Evolutionary conservation across 202 grass and related monocot species (phyloP), one percentile per base, ranked within the genome.

Genomic region (Zoysia matrella): DNA sequence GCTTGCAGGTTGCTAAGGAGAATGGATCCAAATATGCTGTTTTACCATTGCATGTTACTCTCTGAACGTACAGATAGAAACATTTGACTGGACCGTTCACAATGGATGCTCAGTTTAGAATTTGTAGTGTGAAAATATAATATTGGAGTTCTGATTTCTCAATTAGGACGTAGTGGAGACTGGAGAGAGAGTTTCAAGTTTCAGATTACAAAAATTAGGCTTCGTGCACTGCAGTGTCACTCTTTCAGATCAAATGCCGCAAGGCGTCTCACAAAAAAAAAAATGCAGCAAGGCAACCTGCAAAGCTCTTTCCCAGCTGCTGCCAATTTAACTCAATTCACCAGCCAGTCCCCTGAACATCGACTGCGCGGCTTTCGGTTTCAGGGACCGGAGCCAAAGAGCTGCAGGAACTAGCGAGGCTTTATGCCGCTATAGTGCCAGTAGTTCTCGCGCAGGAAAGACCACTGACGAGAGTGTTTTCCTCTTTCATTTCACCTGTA

Each of bases 331-430:
- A 89, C 67, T 89, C 53, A 13, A 54, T 47, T 78, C 68, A 89
- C 87, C 87, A 82, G 82, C 87, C 79, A 11, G 56, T 22, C 77
- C 61, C 22, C 83, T 78, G 78, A 86, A 86, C 73, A 45, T 8
- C 73, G 4, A 55, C 69, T 72, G 72, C 77, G 18, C 43, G 54
- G 68, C 80, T 85, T 80, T 71, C 67, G 49, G 78, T 49, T 60
- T 52, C 45, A 72, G 72, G 8, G 77, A 70, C 53, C 14, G 76
- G 79, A 30, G 52, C 71, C 47, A 82, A 73, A 82, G 83, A 60
- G 6, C 53, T 71, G 78, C 78, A 57, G 50, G 63, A 79, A 67
- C 76, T 54, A 78, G 76, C 62, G 45, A 80, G 7, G 14, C 53
- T 56, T 80, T 80, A 66, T 61, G 15, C 1, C 56, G 56, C 56